Conservation (phyloP, 1,139 yeast species). For the Candida glucosophila region DNA sequence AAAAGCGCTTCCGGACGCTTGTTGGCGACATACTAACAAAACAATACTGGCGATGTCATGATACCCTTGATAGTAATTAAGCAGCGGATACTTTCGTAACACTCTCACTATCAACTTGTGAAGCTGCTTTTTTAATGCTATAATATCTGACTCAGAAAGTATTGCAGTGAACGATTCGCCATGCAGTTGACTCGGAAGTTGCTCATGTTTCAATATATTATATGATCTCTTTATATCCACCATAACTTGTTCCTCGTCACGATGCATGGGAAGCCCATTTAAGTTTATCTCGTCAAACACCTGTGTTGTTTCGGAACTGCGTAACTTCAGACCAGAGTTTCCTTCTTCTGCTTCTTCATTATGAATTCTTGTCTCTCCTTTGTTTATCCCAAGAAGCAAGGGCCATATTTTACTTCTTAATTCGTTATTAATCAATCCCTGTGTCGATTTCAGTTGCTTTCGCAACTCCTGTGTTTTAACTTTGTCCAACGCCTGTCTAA, state of each 20-base stretch:
- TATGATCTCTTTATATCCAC: slow-evolving; percentile 74
- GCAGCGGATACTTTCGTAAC: slow-evolving; percentile 49
- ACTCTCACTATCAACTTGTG: slow-evolving; percentile 43
- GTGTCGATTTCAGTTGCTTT: slow-evolving; percentile 33
- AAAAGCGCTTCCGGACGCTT: slow-evolving; percentile 8
- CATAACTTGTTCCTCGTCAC: slow-evolving; percentile 70
- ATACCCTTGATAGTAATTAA: slow-evolving; percentile 84
- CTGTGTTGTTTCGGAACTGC: no score
- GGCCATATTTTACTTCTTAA: slow-evolving; percentile 44
- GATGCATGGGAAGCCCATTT: slow-evolving; percentile 38
- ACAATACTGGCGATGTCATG: slow-evolving; percentile 78
- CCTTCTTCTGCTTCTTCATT: slow-evolving; percentile 1
- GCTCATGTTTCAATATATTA: slow-evolving; percentile 28
- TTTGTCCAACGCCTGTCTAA: slow-evolving; percentile 28
- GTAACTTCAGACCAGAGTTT: no score
- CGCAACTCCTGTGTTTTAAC: slow-evolving; percentile 20
- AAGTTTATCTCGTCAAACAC: slow-evolving; percentile 10
- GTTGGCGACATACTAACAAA: slow-evolving; percentile 40
- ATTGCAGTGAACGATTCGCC: slow-evolving; percentile 27
- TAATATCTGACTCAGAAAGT: slow-evolving; percentile 24
- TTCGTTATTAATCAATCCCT: slow-evolving; percentile 38
- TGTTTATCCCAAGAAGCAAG: slow-evolving; percentile 14
- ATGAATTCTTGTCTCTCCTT: slow-evolving; percentile 3
- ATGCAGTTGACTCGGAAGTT: slow-evolving; percentile 10
- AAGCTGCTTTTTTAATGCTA: slow-evolving; percentile 31